These are phyloP conservation scores for Arachis hypogaea DNA, from an alignment of 306 rosid genomes.

Conservation along the genomic window DNA sequence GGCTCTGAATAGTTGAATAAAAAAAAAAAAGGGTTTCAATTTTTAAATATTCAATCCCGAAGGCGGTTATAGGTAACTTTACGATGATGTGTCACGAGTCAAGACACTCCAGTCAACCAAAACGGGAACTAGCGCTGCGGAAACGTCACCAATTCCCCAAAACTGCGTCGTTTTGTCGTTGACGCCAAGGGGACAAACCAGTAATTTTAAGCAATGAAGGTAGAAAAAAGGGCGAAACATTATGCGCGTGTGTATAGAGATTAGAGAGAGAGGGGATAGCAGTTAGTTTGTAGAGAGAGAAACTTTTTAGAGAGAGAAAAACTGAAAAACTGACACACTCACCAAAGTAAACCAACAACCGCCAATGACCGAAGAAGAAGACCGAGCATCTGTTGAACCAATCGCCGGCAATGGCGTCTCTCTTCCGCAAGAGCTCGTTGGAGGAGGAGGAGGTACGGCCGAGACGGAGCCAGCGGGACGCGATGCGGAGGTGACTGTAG, in stretches of 20 bases:
- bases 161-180: conserved; percentile 21
- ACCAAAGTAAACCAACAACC: conserved; percentile 41
- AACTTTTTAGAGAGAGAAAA: not conserved
- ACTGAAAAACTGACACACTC: conserved; percentile 1
- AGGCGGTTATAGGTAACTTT: not conserved
- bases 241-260: conserved; percentile 31
- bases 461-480: conserved; percentile 1
- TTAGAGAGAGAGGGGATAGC: not conserved
- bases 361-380: conserved; percentile 41
- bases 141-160: not conserved
- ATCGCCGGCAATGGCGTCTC: conserved; percentile 27
- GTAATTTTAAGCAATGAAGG: conserved; percentile 15
- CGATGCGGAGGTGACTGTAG: conserved; percentile 14
- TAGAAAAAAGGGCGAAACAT: not conserved
- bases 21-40: no score
- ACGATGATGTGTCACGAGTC: conserved; percentile 11
- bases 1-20: no score
- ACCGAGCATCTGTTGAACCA: conserved; percentile 19
- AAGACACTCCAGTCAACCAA: conserved; percentile 26
- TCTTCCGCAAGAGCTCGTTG: not conserved
- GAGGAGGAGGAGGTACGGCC: not conserved
- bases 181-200: not conserved
- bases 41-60: no score
- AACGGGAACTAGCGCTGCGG: not conserved
- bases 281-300: conserved; percentile 24